A percentile compares a stretch with the other conserved stretches of the same genome.
These are phyloP conservation scores for Trypanosoma congolense DNA, from an alignment of 208 protist species.

Conservation along the genomic window DNA sequence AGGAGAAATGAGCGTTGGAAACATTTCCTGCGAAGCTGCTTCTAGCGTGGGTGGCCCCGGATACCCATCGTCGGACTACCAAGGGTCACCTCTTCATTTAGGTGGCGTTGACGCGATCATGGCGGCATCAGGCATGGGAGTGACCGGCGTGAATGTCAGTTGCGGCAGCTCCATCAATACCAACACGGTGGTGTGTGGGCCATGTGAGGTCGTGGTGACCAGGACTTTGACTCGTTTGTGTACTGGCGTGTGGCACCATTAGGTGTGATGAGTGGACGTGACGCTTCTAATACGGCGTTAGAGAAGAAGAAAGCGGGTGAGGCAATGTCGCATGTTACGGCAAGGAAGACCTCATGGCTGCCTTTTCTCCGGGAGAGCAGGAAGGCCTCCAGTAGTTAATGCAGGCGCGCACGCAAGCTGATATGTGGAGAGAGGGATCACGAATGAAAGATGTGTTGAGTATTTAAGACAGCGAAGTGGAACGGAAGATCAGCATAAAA, in stretches of 20 bases:
- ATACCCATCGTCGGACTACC: no score
- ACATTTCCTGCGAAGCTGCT: no score
- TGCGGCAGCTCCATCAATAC: background rate
- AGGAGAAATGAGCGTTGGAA: no score
- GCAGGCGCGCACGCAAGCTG: no score
- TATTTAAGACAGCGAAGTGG: no score
- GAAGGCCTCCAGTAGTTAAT: no score
- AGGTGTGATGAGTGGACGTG: conserved; percentile 26
- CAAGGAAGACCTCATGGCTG: conserved; percentile 6
- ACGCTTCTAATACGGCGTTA: background rate
- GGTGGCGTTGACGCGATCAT: no score
- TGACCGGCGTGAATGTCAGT: background rate
- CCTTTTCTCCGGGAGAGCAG: background rate
- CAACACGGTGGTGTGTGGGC: background rate
- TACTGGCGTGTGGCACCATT: conserved; percentile 77
- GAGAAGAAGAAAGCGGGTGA: background rate
- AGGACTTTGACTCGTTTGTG: conserved; percentile 68
- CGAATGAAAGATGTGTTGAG: no score
- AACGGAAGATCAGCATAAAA: no score
- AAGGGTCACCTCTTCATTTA: no score
- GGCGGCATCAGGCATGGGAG: background rate
- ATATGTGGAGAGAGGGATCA: no score
- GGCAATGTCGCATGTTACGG: background rate
- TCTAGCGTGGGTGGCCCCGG: no score
- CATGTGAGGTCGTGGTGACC: conserved; percentile 31